phyloP scores from a whole-genome alignment of 2,329 filamentous ascomycete genomes.

The Colletotrichum tamarilloi region DNA sequence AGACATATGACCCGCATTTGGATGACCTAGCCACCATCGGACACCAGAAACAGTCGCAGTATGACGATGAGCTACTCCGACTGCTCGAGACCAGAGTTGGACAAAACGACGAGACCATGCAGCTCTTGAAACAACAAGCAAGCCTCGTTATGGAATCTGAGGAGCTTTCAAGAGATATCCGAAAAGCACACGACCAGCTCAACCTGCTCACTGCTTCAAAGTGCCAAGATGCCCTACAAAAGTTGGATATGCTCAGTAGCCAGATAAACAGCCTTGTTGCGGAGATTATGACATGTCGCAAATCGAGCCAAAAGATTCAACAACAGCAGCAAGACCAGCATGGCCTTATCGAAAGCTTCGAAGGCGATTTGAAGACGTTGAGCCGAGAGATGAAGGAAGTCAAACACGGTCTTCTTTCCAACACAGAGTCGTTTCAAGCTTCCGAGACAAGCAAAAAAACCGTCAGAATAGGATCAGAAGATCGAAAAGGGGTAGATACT shows the following conservation, averaged over 20 bases:
- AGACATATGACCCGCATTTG: not conserved
- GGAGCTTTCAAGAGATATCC: constrained; percentile 18
- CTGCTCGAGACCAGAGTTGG: not conserved
- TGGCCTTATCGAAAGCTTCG: not conserved
- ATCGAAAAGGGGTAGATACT: too few relatives aligned
- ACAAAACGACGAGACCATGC: not conserved
- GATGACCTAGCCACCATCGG: not conserved
- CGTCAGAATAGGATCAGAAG: not conserved
- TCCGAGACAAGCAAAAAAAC: not conserved
- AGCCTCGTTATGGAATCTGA: not conserved
- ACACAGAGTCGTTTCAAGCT: not conserved
- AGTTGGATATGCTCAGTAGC: not conserved
- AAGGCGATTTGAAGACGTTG: not conserved
- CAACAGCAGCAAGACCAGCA: not conserved
- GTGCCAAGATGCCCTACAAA: constrained; percentile 14
- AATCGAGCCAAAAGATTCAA: not conserved
- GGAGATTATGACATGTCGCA: not conserved
- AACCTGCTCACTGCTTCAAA: constrained; percentile 9
- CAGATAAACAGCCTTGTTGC: not conserved
- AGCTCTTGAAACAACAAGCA: constrained; percentile 4
- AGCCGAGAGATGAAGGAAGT: not conserved
- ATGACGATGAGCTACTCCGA: not conserved
- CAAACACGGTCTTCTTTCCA: not conserved
- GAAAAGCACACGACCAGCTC: constrained; percentile 21
- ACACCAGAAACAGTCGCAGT: not conserved